A percentile compares a stretch with the other conserved stretches of the same genome.
phyloP scores from a whole-genome alignment of 306 rosid species.

The Lathyrus tuberosus region DNA sequence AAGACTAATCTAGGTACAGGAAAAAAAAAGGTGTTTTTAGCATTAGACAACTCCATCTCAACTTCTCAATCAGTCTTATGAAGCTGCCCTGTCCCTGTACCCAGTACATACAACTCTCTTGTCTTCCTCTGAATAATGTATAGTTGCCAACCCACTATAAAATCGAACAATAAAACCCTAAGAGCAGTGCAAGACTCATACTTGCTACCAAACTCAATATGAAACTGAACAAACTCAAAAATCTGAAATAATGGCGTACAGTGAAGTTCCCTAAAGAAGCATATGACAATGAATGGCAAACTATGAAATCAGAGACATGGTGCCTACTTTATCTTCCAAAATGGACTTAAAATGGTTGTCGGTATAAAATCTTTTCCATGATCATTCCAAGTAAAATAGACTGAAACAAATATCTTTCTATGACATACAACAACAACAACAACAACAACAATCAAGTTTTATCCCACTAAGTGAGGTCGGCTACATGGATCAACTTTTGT shows the following conservation, averaged over 20 bases:
- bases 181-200: constrained; percentile 5
- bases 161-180: not conserved
- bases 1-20: not conserved
- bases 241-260: not conserved
- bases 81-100: not conserved
- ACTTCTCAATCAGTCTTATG: constrained; percentile 11
- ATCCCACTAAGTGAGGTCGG: no score
- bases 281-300: not conserved
- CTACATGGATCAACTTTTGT: no score
- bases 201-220: constrained; percentile 10
- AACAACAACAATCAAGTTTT: no score
- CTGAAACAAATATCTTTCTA: not conserved
- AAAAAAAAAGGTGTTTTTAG: not conserved
- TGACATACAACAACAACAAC: no score
- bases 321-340: not conserved
- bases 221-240: constrained; percentile 18
- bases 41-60: constrained; percentile 11
- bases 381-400: constrained; percentile 19
- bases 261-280: constrained; percentile 24
- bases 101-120: constrained; percentile 8
- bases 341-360: constrained; percentile 8
- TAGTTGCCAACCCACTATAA: not conserved
- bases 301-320: constrained; percentile 25
- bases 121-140: constrained; percentile 5
- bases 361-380: not conserved